Conservation (phyloP, 2,329 filamentous ascomycete genomes). For the Alternaria gansuensis region DNA sequence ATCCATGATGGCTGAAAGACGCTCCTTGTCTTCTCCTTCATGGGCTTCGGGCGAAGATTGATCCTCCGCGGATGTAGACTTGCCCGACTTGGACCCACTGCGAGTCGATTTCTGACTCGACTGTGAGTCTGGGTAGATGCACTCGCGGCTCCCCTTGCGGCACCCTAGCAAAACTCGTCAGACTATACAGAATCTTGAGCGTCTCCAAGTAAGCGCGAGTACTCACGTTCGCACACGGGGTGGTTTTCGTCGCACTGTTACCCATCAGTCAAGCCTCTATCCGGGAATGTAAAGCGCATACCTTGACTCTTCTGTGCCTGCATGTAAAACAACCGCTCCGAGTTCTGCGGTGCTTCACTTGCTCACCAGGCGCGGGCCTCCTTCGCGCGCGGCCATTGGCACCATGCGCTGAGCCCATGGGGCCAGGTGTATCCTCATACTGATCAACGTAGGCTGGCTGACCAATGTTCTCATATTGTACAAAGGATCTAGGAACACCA, state of each 20-base stretch:
- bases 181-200: constrained; percentile 11
- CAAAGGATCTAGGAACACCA: constrained; percentile 41
- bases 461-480: constrained; percentile 46
- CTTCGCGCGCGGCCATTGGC: constrained; percentile 43
- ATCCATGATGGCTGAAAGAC: constrained; percentile 56
- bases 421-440: constrained; percentile 47
- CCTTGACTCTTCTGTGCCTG: constrained; percentile 84
- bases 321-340: constrained; percentile 95
- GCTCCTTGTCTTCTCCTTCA: constrained; percentile 54
- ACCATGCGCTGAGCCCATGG: constrained; percentile 40
- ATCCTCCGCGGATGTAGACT: constrained; percentile 57
- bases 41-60: constrained; percentile 63
- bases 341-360: constrained; percentile 91
- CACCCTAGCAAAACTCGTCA: constrained; percentile 67
- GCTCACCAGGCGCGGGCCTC: constrained; percentile 61
- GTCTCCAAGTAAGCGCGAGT: constrained; percentile 13
- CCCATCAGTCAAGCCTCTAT: constrained; percentile 25
- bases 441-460: constrained; percentile 48
- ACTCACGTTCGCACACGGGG: constrained; percentile 80
- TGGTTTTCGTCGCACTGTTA: constrained; percentile 86
- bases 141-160: constrained; percentile 89
- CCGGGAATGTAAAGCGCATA: constrained; percentile 33
- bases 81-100: constrained; percentile 56
- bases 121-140: constrained; percentile 82
- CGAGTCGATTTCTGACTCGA: constrained; percentile 60